phyloP scores from a whole-genome alignment of 2,329 filamentous ascomycete species.

The Xylariaceae sp. region DNA sequence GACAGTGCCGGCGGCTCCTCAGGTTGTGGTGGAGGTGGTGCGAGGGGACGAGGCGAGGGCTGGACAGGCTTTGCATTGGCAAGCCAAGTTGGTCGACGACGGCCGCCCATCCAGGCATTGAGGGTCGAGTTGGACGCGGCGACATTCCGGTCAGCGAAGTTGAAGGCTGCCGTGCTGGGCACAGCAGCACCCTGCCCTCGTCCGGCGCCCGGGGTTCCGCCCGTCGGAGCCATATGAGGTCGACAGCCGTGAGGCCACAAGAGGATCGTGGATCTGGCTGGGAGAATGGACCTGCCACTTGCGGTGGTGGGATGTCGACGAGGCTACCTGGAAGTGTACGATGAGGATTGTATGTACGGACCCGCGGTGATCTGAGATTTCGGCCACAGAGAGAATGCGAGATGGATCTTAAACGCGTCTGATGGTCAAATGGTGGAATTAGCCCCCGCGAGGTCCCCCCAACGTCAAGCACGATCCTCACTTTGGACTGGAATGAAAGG shows the following conservation, averaged over 20 bases:
- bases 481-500: too few species aligned
- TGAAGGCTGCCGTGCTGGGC: not conserved
- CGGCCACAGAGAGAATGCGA: too few species aligned
- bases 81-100: constrained; percentile 1
- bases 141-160: constrained; percentile 27
- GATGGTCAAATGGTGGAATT: too few species aligned
- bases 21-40: not conserved
- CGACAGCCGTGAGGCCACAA: too few species aligned
- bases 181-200: not conserved
- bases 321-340: not conserved
- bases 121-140: constrained; percentile 41
- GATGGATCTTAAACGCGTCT: too few species aligned
- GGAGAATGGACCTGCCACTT: too few species aligned
- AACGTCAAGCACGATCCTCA: too few species aligned
- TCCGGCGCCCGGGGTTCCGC: not conserved
- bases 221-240: not conserved
- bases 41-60: not conserved
- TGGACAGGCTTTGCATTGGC: constrained; percentile 1
- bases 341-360: not conserved
- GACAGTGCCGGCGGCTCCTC: not conserved
- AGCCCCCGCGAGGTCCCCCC: too few species aligned
- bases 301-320: not conserved
- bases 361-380: too few species aligned
- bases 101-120: constrained; percentile 34
- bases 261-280: too few species aligned